Conservation (phyloP, 768 basidiomycete genomes). For the Russula vinacea region DNA sequence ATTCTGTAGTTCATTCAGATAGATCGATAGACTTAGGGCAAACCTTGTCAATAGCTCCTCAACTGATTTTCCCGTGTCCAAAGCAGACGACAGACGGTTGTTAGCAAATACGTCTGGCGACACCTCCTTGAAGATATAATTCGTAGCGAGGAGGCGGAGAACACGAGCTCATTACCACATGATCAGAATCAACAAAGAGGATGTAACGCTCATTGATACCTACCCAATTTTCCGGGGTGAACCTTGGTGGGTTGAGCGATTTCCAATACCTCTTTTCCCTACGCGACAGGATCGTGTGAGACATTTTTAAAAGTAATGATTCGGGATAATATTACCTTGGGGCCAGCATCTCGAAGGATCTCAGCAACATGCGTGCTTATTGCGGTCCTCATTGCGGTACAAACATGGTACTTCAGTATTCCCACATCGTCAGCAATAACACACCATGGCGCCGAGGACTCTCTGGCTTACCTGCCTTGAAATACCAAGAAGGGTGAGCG, state of each 20-base stretch:
- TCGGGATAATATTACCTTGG: slow-evolving; percentile 7
- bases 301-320: background rate
- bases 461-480: slow-evolving; percentile 1
- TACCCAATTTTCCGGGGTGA: slow-evolving; percentile 25
- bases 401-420: slow-evolving; percentile 6
- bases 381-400: slow-evolving; percentile 1
- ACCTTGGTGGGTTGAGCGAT: slow-evolving; percentile 37
- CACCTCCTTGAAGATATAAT: slow-evolving; percentile 35
- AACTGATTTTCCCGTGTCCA: slow-evolving; percentile 37
- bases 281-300: background rate
- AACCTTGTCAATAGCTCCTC: slow-evolving; percentile 28
- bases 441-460: no score
- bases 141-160: slow-evolving; percentile 34
- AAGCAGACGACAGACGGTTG: slow-evolving; percentile 32
- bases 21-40: background rate
- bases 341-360: slow-evolving; percentile 26
- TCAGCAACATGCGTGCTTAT: slow-evolving; percentile 14
- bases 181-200: background rate
- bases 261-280: slow-evolving; percentile 37
- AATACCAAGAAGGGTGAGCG: background rate
- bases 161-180: slow-evolving; percentile 28
- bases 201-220: background rate
- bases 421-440: background rate
- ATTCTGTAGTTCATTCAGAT: background rate
- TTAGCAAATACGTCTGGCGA: slow-evolving; percentile 34